phyloP scores from a whole-genome alignment of 108 stramenopile genomes.

The Nitzschia sp. region DNA sequence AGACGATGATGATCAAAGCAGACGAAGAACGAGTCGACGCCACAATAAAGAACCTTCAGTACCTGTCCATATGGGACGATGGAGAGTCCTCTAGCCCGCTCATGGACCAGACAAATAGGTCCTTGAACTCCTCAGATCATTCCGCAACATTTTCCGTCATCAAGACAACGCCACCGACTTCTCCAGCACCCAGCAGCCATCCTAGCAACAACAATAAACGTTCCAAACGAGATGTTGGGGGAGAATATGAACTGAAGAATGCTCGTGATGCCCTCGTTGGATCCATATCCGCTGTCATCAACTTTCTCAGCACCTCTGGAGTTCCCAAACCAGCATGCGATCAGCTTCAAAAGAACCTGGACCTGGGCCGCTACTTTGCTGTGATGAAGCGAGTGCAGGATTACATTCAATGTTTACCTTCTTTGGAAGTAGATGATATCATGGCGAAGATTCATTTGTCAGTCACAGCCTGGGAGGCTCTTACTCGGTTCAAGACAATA shows the following conservation, averaged over 20 bases:
- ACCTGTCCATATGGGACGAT: conserved; percentile 8
- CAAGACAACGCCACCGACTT: background rate
- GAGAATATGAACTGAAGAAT: conserved; percentile 31
- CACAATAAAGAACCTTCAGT: background rate
- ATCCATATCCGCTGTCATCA: conserved; percentile 34
- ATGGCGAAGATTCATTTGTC: conserved; percentile 29
- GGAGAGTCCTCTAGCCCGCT: conserved; percentile 19
- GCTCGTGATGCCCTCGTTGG: conserved; percentile 32
- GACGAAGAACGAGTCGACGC: background rate
- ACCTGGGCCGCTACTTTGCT: conserved; percentile 34
- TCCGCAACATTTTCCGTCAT: background rate
- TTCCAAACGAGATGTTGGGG: background rate
- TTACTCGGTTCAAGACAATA: conserved; percentile 29
- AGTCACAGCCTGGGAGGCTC: conserved; percentile 32
- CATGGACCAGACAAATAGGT: background rate
- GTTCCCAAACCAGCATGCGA: conserved; percentile 33
- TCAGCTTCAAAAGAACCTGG: conserved; percentile 31
- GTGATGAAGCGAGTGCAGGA: conserved; percentile 28
- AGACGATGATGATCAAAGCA: background rate
- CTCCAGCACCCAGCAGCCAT: background rate
- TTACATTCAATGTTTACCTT: conserved; percentile 30
- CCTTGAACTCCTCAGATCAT: conserved; percentile 1
- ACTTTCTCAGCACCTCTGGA: conserved; percentile 24
- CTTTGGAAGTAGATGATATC: conserved; percentile 7
- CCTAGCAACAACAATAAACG: background rate